Base-by-base conservation (phyloP, 2,329 filamentous ascomycete genomes). In the Colletotrichum gloeosporioides region DNA sequence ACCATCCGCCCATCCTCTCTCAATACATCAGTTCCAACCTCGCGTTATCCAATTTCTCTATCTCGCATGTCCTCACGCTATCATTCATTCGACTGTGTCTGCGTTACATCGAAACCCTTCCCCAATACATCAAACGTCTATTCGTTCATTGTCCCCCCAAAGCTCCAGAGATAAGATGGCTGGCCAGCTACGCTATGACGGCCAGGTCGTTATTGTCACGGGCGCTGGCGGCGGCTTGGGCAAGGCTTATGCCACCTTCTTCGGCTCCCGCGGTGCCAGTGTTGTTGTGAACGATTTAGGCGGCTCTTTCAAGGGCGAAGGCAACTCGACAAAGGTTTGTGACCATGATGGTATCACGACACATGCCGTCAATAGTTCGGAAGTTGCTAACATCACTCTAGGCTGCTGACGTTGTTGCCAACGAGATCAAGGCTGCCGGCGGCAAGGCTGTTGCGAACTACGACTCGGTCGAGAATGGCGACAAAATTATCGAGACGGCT, bases 371-470 rank as follows among this genome's bases (percentile, higher is more conserved):
- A 27, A 25, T 9, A 13, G 16, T 39, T 3, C 4, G 3, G 27
- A 13, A 4, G 5, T 44, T 31, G 63, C 80, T 84, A 74, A 85
- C 80, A 64, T 63, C 25, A 71, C 32, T 62, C 31, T 78, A 96
- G 94, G 93, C 94, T 78, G 95, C 95, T 81, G 95, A 98, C 90
- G 91, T 93, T 63, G 94, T 96, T 76, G 94, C 96, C 84, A 88
- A 95, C 81, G 93, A 95, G 88, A 96, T 96, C 86, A 96, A 94
- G 86, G 90, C 93, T 83, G 94, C 93, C 69, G 97, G 97, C 85
- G 97, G 97, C 85, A 98, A 98, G 87, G 97, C 97, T 76, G 96
- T 98, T 66, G 96, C 96, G 86, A 99, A 98, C 91, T 99, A 99
- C 90, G 95, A 99, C 89, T 93, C 92, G 85, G 96, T 98, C 87